Evolutionary conservation across 345 rosid genomes (phyloP), one percentile per base, ranked within the genome.

Genomic region (Eucalyptus fibrosa): DNA sequence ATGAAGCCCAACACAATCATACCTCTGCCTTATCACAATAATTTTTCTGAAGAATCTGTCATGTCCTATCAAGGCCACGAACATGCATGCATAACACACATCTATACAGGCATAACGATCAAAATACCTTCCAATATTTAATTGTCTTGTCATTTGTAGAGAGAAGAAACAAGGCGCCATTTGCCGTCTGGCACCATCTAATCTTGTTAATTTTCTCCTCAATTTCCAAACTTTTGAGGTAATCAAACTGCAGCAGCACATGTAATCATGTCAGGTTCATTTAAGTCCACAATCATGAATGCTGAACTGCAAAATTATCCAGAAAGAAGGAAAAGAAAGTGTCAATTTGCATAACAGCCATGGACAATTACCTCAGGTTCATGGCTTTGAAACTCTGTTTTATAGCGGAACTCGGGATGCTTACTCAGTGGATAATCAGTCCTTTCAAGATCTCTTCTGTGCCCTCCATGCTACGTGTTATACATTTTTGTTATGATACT

Each of bases 141-240:
- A 95, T 95, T 59, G 97, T 95, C 93, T 95, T 95, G 92, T 95
- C 97, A 89, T 97, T 97, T 15, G 99, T 95, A 4, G 99, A 97
- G 82, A 97, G 96, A 88, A 97, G 98, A 93, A 96, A 97, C 85
- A 95, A 92, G 16, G 97, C 97, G 24, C 97, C 94, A 88, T 96
- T 97, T 8, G 97, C 97, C 53, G 96, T 90, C 91, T 95, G 99
- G 92, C 98, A 97, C 99, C 99, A 96, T 93, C 96, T 96, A 67
- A 97, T 96, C 89, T 97, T 96, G 95, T 97, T 97, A 89, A 97
- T 97, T 88, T 97, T 97, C 96, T 97, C 99, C 93, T 96, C 99
- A 91, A 97, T 97, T 94, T 97, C 99, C 97, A 97, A 95, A 91
- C 99, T 97, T 95, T 96, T 97, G 87, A 97, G 95, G 92, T 97